Conservation (phyloP, 2,329 filamentous ascomycete species). For the Pseudogymnoascus sp. region DNA sequence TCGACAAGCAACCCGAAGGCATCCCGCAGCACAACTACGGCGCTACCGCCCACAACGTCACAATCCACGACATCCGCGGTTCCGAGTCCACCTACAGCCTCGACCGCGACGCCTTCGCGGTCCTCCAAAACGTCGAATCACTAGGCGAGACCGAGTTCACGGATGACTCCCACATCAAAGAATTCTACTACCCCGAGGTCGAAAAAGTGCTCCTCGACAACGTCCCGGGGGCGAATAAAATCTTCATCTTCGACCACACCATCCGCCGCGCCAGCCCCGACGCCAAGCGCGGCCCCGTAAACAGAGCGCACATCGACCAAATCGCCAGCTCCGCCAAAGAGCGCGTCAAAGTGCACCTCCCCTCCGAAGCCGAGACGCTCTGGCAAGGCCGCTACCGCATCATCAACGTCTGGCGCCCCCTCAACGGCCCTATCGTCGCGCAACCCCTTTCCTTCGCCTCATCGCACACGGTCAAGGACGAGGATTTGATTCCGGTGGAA, state of each 20-base stretch:
- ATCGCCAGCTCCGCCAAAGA: slow-evolving; percentile 55
- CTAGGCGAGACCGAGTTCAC: slow-evolving; percentile 51
- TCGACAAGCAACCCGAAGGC: slow-evolving; percentile 31
- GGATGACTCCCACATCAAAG: slow-evolving; percentile 59
- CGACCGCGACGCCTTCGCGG: slow-evolving; percentile 66
- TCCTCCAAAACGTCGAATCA: slow-evolving; percentile 49
- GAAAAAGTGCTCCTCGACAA: slow-evolving; percentile 59
- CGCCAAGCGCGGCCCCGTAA: slow-evolving; percentile 60
- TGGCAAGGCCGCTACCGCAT: slow-evolving; percentile 66
- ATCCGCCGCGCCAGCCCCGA: slow-evolving; percentile 57
- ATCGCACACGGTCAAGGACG: slow-evolving; percentile 21
- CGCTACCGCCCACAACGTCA: slow-evolving; percentile 22
- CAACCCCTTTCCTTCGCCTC: slow-evolving; percentile 26
- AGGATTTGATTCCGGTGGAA: slow-evolving; percentile 26
- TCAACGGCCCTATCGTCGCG: slow-evolving; percentile 26
- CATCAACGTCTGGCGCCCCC: slow-evolving; percentile 67
- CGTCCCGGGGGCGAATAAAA: slow-evolving; percentile 55
- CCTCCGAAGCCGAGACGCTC: slow-evolving; percentile 55
- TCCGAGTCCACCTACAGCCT: slow-evolving; percentile 57
- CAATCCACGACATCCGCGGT: slow-evolving; percentile 65
- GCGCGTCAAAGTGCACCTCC: slow-evolving; percentile 60
- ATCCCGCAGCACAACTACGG: slow-evolving; percentile 24
- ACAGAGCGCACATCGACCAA: slow-evolving; percentile 74
- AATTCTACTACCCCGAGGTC: slow-evolving; percentile 77
- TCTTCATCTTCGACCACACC: slow-evolving; percentile 82